These are phyloP conservation scores for Penicillium thymicola DNA, from an alignment of 2,329 filamentous ascomycete genomes.

Conservation along the genomic window DNA sequence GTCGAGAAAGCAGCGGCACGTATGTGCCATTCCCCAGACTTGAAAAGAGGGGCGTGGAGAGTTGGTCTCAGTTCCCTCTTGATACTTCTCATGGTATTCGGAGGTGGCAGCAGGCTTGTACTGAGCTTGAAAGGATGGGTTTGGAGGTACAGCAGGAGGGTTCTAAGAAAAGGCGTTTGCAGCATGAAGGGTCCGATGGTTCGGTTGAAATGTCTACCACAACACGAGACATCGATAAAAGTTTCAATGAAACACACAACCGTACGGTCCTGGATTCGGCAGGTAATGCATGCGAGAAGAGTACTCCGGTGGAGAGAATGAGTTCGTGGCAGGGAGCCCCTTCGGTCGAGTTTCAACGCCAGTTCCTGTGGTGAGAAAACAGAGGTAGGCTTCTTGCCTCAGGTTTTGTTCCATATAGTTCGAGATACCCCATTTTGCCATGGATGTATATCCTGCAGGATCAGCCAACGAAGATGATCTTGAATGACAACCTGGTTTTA, in stretches of 20 bases:
- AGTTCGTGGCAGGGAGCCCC: slow-evolving; percentile 33
- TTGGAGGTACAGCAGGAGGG: not conserved
- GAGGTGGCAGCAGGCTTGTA: slow-evolving; percentile 36
- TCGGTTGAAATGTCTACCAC: not conserved
- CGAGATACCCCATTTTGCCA: not conserved
- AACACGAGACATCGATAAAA: not conserved
- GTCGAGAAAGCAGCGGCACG: slow-evolving; percentile 7
- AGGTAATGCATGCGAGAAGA: not conserved
- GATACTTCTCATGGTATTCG: slow-evolving; percentile 33
- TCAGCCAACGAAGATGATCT: too few relatives aligned
- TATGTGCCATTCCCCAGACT: slow-evolving; percentile 23
- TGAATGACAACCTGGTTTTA: too few relatives aligned
- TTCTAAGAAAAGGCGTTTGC: not conserved
- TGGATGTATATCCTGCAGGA: too few relatives aligned
- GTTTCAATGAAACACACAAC: not conserved
- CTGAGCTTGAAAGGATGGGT: not conserved
- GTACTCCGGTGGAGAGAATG: slow-evolving; percentile 7
- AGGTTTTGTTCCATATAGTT: not conserved
- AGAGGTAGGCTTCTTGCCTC: not conserved
- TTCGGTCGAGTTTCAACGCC: slow-evolving; percentile 25
- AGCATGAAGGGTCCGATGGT: not conserved
- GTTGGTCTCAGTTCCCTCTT: slow-evolving; percentile 40
- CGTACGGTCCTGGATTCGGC: not conserved
- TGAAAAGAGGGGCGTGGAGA: slow-evolving; percentile 35
- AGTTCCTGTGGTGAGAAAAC: slow-evolving; percentile 16